phyloP scores from a whole-genome alignment of 1,284 basidiomycete genomes.

The Leccinum solheimii region DNA sequence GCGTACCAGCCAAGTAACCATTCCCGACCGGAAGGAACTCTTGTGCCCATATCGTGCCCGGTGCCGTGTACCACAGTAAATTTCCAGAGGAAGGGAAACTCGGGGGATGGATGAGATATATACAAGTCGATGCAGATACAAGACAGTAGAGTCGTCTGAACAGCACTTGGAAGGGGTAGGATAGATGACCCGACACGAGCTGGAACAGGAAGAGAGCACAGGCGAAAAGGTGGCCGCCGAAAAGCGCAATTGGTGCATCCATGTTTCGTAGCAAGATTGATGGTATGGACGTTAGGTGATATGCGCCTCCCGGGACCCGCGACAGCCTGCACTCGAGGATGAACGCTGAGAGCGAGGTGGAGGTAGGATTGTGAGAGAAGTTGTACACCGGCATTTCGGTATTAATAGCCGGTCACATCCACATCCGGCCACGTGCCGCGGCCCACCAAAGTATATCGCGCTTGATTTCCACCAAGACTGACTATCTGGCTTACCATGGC shows the following conservation, averaged over 20 bases:
- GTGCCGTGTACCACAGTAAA: conserved; percentile 64
- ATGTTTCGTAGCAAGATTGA: conserved; percentile 15
- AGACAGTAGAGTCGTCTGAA: conserved; percentile 27
- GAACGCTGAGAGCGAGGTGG: background rate
- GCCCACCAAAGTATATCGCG: too few relatives aligned
- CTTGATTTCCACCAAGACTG: conserved; percentile 27
- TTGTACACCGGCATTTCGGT: too few relatives aligned
- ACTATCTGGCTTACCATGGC: conserved; percentile 43
- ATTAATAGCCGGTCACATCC: too few relatives aligned
- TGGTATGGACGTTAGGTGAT: background rate
- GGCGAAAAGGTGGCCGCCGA: conserved; percentile 24
- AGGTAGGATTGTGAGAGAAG: background rate
- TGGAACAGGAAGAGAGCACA: conserved; percentile 12
- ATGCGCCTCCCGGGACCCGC: background rate
- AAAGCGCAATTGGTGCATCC: conserved; percentile 21
- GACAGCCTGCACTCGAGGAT: background rate
- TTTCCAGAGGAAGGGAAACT: conserved; percentile 71
- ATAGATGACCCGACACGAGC: conserved; percentile 20
- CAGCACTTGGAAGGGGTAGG: conserved; percentile 19
- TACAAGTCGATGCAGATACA: conserved; percentile 23
- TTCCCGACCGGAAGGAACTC: conserved; percentile 72
- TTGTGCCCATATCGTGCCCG: conserved; percentile 54
- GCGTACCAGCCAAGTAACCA: conserved; percentile 65
- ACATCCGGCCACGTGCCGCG: too few relatives aligned
- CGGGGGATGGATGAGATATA: conserved; percentile 36